These are phyloP conservation scores for Croton laevigatus DNA, from an alignment of 441 rosid genomes.

Conservation along the genomic window DNA sequence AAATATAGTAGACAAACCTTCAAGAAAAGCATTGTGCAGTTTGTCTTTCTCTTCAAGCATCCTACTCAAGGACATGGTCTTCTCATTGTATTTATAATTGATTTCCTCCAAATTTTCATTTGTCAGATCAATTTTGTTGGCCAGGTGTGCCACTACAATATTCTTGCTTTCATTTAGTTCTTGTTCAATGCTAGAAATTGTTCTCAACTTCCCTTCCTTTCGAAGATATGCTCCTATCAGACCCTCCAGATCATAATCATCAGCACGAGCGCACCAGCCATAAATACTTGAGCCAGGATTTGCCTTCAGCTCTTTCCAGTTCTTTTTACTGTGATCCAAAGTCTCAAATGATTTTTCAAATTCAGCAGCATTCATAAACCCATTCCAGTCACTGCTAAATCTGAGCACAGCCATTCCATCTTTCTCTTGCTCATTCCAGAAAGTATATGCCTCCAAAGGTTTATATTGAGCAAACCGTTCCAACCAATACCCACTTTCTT, in stretches of 20 bases:
- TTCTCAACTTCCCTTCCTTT: slow-evolving; percentile 49
- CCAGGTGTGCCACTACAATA: slow-evolving; percentile 45
- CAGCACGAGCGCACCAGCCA: slow-evolving; percentile 82
- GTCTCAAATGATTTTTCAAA: slow-evolving; percentile 66
- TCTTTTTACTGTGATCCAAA: slow-evolving; percentile 41
- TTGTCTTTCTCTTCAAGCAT: slow-evolving; percentile 72
- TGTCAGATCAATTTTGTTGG: slow-evolving; percentile 51
- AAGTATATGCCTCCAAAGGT: slow-evolving; percentile 48
- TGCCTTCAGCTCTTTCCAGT: slow-evolving; percentile 43
- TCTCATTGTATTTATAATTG: slow-evolving; percentile 53
- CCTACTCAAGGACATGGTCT: slow-evolving; percentile 45
- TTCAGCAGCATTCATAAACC: slow-evolving; percentile 48
- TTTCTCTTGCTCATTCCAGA: slow-evolving; percentile 40
- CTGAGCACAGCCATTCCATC: slow-evolving; percentile 49
- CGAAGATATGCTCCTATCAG: slow-evolving; percentile 67
- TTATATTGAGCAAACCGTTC: slow-evolving; percentile 50
- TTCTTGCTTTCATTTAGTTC: slow-evolving; percentile 38
- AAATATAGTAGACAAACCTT: slow-evolving; percentile 46
- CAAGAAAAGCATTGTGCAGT: slow-evolving; percentile 54
- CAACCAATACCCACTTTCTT: slow-evolving; percentile 49
- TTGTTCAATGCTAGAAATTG: slow-evolving; percentile 47
- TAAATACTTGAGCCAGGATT: slow-evolving; percentile 39
- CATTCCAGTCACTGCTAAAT: slow-evolving; percentile 62
- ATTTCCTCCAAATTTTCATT: slow-evolving; percentile 55
- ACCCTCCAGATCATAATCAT: slow-evolving; percentile 53